phyloP scores from a whole-genome alignment of 2,329 filamentous ascomycete species.

The Neophaeococcomyces mojaviensis region DNA sequence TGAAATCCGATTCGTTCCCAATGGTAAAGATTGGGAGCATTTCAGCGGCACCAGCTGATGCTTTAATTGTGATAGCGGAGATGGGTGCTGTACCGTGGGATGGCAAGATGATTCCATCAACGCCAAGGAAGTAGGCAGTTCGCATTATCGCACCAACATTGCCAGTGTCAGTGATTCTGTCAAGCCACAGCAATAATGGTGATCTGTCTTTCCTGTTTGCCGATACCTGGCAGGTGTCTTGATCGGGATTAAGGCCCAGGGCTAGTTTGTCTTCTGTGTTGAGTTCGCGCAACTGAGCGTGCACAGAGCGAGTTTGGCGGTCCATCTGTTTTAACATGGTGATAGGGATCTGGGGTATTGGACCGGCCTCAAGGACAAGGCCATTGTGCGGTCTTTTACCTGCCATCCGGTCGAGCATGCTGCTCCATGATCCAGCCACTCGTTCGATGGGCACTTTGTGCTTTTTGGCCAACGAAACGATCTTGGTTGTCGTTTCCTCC shows the following conservation, averaged over 20 bases:
- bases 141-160: conserved; percentile 87
- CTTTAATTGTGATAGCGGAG: conserved; percentile 72
- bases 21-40: conserved; percentile 66
- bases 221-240: not conserved
- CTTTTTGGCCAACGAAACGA: conserved; percentile 34
- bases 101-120: conserved; percentile 73
- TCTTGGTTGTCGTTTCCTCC: conserved; percentile 37
- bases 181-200: conserved; percentile 37
- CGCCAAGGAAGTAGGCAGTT: conserved; percentile 82
- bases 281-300: not conserved
- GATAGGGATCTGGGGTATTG: conserved; percentile 65
- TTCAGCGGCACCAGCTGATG: conserved; percentile 81
- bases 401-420: conserved; percentile 75
- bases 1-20: conserved; percentile 59
- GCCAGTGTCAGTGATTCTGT: conserved; percentile 64
- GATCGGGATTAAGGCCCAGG: not conserved
- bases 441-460: conserved; percentile 49
- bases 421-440: conserved; percentile 52
- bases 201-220: conserved; percentile 23
- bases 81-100: conserved; percentile 65
- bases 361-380: conserved; percentile 77
- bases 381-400: conserved; percentile 82
- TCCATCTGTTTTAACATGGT: conserved; percentile 42
- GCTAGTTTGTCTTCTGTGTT: not conserved
- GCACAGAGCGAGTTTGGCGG: not conserved